phyloP scores from a whole-genome alignment of 2,329 filamentous ascomycete genomes.

The Dothideomycetidae sp. region DNA sequence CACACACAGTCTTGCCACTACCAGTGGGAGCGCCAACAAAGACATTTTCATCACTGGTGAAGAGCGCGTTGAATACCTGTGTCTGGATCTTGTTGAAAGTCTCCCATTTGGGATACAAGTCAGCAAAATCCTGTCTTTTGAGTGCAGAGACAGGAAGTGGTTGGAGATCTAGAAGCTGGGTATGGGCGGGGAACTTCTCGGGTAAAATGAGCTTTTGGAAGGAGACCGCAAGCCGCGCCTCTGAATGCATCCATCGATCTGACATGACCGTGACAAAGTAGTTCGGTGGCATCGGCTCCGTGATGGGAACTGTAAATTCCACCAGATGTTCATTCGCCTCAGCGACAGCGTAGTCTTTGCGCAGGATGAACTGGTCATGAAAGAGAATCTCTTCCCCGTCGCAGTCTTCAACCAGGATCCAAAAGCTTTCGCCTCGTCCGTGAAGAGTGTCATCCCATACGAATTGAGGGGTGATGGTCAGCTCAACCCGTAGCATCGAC shows the following conservation, averaged over 20 bases:
- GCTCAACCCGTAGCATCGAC: conserved; percentile 78
- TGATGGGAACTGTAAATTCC: conserved; percentile 91
- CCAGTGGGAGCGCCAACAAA: conserved; percentile 86
- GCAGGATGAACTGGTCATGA: conserved; percentile 85
- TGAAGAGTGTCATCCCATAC: conserved; percentile 88
- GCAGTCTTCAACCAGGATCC: conserved; percentile 94
- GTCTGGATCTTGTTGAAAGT: conserved; percentile 97
- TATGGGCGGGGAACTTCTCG: conserved; percentile 90
- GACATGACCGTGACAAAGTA: conserved; percentile 95
- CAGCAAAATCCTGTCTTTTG: conserved; percentile 69
- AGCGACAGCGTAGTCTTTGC: conserved; percentile 70
- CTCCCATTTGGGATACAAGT: conserved; percentile 68
- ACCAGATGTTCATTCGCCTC: conserved; percentile 89
- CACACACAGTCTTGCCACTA: conserved; percentile 92
- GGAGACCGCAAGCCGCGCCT: conserved; percentile 82
- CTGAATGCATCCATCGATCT: conserved; percentile 96
- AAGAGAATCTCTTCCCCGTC: conserved; percentile 93
- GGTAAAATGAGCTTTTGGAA: conserved; percentile 92
- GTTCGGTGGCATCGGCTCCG: conserved; percentile 94
- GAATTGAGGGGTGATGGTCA: conserved; percentile 87
- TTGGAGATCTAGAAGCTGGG: conserved; percentile 80
- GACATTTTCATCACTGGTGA: conserved; percentile 81
- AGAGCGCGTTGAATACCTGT: conserved; percentile 89
- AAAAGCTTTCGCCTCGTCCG: conserved; percentile 80
- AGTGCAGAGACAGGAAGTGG: conserved; percentile 77